phyloP scores from a whole-genome alignment of 1,284 basidiomycete genomes.

The Agroathelia rolfsii region DNA sequence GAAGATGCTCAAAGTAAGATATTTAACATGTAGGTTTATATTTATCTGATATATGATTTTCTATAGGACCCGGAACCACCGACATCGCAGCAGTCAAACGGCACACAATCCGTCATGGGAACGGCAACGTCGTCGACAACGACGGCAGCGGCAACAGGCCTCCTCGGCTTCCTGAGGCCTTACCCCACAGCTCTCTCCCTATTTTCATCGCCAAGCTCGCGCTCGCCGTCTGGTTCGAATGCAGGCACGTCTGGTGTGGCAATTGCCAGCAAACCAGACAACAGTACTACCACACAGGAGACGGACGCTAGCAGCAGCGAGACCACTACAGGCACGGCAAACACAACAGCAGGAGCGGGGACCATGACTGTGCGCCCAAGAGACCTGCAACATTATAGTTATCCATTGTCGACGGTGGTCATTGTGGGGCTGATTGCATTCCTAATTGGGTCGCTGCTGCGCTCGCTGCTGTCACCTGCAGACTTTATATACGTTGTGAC shows the following conservation, averaged over 20 bases:
- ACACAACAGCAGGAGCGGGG: background rate
- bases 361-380: slow-evolving; percentile 5
- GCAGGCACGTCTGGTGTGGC: slow-evolving; percentile 9
- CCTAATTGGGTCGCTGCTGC: slow-evolving; percentile 80
- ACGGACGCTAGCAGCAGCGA: background rate
- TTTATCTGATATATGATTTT: too few species aligned
- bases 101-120: too few species aligned
- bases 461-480: slow-evolving; percentile 80
- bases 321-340: background rate
- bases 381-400: too few species aligned
- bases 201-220: slow-evolving; percentile 21
- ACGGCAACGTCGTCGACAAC: too few species aligned
- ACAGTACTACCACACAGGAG: background rate
- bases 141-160: slow-evolving; percentile 17
- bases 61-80: too few species aligned
- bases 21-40: too few species aligned
- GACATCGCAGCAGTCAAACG: too few species aligned
- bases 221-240: slow-evolving; percentile 12
- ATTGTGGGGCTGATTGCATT: slow-evolving; percentile 83
- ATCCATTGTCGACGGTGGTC: slow-evolving; percentile 55
- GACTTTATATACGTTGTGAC: slow-evolving; percentile 81
- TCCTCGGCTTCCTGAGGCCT: slow-evolving; percentile 34
- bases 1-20: too few species aligned
- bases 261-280: background rate
- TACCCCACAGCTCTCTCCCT: slow-evolving; percentile 34